Base-by-base conservation (phyloP, 306 rosid genomes). In the Vicia faba region DNA sequence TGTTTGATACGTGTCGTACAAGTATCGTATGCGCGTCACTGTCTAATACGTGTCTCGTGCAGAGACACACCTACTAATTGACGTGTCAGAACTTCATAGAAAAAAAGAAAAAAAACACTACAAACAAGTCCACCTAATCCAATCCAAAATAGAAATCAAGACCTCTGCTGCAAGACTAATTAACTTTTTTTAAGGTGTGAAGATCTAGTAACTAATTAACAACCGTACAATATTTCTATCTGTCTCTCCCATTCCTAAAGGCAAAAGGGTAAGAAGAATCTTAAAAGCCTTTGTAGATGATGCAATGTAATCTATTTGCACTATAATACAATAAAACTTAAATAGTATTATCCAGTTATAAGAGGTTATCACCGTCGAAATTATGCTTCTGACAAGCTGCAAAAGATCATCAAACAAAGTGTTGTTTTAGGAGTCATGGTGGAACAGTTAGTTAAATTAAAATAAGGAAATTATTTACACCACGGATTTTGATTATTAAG, bases 341-440 rank as follows among this genome's bases (percentile, higher is more conserved):
- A 40, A 48, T 13, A 64, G 63, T 62, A 56, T 64, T 48, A 68
- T 67, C 31, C 3, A 0, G 16, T 25, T 19, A 16, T 25, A 48
- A 46, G 39, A 46, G 39, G 4, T 39, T 5, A 45, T 62, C 69
- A 70, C 74, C 74, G 67, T 65, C 80, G 79, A 79, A 40, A 40
- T 57, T 63, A 62, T 63, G 68, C 20, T 38, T 64, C 76, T 56
- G 59, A 79, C 69, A 68, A 62, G 65, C 58, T 50, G 19, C 20
- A 59, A 51, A 25, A 64, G 12, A 59, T 19, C 8, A 20, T 13
- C 16, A 2, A 9, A 60, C 18, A 20, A 58, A 65, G 70, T 69
- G 70, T 64, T 19, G n/a, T 20, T 49, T 48, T 63, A 8, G 33
- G 13, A 40, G 59, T 15, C 7, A 15, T 7, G 58, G 66, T 41